Evolutionary conservation across 352 stramenopile species (phyloP).

Genomic region (Globisporangium rhizosaccharum): DNA sequence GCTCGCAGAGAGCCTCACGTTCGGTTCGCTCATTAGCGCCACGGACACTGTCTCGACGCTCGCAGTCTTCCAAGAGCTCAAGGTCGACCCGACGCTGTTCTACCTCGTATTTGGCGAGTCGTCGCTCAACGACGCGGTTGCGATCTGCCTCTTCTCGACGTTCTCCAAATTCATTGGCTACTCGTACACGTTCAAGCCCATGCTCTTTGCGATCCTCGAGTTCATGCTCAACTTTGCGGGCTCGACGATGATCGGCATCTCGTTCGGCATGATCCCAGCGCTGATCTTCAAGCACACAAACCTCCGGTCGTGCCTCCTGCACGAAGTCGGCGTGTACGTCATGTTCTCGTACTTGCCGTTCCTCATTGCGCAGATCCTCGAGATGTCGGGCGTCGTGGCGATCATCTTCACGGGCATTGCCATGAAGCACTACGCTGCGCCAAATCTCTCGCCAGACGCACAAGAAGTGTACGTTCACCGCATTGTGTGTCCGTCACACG

Average conservation of each 20-base stretch:
- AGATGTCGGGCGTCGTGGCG: conserved; percentile 90
- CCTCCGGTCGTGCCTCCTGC: conserved; percentile 75
- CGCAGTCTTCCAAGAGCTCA: conserved; percentile 88
- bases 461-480: conserved; percentile 62
- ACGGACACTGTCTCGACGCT: conserved; percentile 93
- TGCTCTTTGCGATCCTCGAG: conserved; percentile 81
- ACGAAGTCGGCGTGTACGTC: conserved; percentile 87
- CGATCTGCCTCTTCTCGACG: conserved; percentile 91
- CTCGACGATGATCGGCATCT: conserved; percentile 84
- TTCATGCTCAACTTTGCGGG: conserved; percentile 88
- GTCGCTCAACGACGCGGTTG: conserved; percentile 93
- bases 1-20: conserved; percentile 87
- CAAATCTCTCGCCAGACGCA: conserved; percentile 80
- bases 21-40: conserved; percentile 90
- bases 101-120: conserved; percentile 95
- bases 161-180: conserved; percentile 91
- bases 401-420: conserved; percentile 92
- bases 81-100: conserved; percentile 89
- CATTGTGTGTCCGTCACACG: not conserved
- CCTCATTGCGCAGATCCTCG: conserved; percentile 59
- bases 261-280: conserved; percentile 78
- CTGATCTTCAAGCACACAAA: conserved; percentile 90
- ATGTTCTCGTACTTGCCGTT: conserved; percentile 87
- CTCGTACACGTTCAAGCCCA: conserved; percentile 72
- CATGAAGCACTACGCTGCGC: conserved; percentile 87